Conservation (phyloP, 257 asterid genomes). For the Prunella vulgaris region DNA sequence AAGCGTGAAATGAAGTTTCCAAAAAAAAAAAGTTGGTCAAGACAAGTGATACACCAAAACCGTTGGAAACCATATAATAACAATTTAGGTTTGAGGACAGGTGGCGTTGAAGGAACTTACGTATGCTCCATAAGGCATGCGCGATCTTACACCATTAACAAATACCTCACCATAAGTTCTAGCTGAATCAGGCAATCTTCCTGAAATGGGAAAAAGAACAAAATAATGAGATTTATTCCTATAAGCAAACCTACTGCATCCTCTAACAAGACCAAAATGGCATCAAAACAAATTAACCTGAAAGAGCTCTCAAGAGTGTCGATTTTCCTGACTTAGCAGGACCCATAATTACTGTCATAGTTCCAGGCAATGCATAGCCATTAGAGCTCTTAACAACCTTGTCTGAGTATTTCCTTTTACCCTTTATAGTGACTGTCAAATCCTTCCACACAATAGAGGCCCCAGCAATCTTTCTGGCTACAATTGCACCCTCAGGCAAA, state of each 20-base stretch:
- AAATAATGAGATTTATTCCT: not conserved
- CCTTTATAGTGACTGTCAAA: slow-evolving; percentile 85
- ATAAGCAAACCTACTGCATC: not conserved
- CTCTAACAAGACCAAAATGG: not conserved
- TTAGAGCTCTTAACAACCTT: slow-evolving; percentile 87
- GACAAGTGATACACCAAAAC: slow-evolving; percentile 7
- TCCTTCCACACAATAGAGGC: slow-evolving; percentile 96
- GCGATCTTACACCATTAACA: slow-evolving; percentile 69
- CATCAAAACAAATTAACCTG: slow-evolving; percentile 50
- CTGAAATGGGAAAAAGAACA: slow-evolving; percentile 37
- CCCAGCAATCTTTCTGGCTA: slow-evolving; percentile 66
- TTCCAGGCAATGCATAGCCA: slow-evolving; percentile 93
- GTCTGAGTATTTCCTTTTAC: slow-evolving; percentile 86
- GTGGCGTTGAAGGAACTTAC: slow-evolving; percentile 44
- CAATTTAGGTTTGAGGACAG: slow-evolving; percentile 13
- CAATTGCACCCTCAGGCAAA: slow-evolving; percentile 61
- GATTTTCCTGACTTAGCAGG: slow-evolving; percentile 99
- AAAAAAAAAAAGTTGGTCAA: not conserved
- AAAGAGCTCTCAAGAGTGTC: slow-evolving; percentile 90
- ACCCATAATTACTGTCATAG: slow-evolving; percentile 99
- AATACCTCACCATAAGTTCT: slow-evolving; percentile 84
- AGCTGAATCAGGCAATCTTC: slow-evolving; percentile 81
- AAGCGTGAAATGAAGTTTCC: not conserved
- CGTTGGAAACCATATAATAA: not conserved
- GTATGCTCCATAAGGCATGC: slow-evolving; percentile 79